Evolutionary conservation across 345 rosid species (phyloP).

Genomic region (Carallia pectinifolia): DNA sequence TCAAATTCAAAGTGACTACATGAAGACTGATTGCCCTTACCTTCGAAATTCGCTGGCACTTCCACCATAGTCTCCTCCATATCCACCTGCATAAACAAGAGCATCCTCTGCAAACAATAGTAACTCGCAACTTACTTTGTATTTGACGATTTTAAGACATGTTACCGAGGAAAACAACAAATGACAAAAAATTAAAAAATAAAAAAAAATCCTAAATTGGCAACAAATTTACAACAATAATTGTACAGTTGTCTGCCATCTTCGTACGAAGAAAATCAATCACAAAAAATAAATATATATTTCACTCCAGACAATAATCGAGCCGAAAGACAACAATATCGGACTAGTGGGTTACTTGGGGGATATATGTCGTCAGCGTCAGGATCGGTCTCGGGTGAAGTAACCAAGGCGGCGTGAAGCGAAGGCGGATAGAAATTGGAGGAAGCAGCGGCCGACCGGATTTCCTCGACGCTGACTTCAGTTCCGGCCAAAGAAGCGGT

Average conservation of each 20-base stretch:
- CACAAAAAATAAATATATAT: no score
- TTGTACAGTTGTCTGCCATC: no score
- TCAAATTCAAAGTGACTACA: background rate
- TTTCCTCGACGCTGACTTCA: slow-evolving; percentile 80
- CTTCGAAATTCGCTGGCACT: slow-evolving; percentile 36
- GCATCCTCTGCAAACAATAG: slow-evolving; percentile 57
- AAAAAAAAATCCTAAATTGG: background rate
- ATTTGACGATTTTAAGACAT: background rate
- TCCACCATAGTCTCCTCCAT: slow-evolving; percentile 51
- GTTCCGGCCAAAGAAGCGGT: slow-evolving; percentile 63
- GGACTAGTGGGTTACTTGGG: no score
- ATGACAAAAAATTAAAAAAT: background rate
- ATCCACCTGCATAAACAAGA: slow-evolving; percentile 50
- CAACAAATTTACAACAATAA: no score
- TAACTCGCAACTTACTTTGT: background rate
- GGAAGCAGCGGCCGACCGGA: slow-evolving; percentile 66
- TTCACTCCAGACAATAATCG: no score
- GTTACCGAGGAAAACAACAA: background rate
- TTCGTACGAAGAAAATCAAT: no score
- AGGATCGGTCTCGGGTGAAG: slow-evolving; percentile 62
- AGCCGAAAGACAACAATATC: no score
- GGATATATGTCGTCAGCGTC: slow-evolving; percentile 44
- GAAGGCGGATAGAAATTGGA: slow-evolving; percentile 66
- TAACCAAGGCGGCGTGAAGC: slow-evolving; percentile 66
- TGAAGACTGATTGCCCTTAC: slow-evolving; percentile 25